A percentile compares a stretch with the other conserved stretches of the same genome.
Evolutionary conservation across 306 rosid genomes (phyloP).

Genomic region (Amphicarpaea edgeworthii): DNA sequence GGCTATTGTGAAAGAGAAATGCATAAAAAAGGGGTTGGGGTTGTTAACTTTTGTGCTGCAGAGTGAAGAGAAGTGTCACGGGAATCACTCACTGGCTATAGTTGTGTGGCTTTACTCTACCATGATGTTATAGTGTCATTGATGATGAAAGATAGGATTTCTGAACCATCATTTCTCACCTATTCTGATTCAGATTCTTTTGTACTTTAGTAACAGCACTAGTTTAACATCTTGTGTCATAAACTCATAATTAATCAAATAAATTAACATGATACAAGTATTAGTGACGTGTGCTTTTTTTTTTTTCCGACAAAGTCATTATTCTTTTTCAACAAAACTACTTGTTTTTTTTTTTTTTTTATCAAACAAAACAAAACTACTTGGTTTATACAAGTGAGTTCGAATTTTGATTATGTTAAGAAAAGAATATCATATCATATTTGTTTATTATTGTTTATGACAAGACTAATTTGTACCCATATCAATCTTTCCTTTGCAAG

Average conservation of each 20-base stretch:
- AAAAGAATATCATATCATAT: too few relatives aligned
- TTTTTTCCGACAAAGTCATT: too few relatives aligned
- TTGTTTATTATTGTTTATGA: too few relatives aligned
- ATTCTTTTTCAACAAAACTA: too few relatives aligned
- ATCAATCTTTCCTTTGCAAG: background rate
- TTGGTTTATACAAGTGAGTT: too few relatives aligned
- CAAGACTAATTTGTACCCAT: too few relatives aligned
- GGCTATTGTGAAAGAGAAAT: background rate
- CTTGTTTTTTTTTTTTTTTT: too few relatives aligned
- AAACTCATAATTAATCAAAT: too few relatives aligned
- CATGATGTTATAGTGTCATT: conserved; percentile 18
- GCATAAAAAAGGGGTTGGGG: conserved; percentile 2
- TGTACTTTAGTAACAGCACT: conserved; percentile 12
- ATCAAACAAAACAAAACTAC: too few relatives aligned
- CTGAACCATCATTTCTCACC: conserved; percentile 41
- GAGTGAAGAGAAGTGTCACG: conserved; percentile 64
- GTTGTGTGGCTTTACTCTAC: conserved; percentile 52
- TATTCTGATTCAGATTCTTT: conserved; percentile 48
- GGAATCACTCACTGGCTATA: conserved; percentile 57
- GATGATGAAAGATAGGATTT: conserved; percentile 54
- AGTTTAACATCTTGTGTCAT: conserved; percentile 39
- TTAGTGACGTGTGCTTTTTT: too few relatives aligned
- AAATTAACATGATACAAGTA: too few relatives aligned
- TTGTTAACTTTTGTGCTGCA: conserved; percentile 47
- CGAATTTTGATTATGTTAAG: too few relatives aligned